Conservation (phyloP, 495 filamentous ascomycete species). For the Acidomyces sp. region DNA sequence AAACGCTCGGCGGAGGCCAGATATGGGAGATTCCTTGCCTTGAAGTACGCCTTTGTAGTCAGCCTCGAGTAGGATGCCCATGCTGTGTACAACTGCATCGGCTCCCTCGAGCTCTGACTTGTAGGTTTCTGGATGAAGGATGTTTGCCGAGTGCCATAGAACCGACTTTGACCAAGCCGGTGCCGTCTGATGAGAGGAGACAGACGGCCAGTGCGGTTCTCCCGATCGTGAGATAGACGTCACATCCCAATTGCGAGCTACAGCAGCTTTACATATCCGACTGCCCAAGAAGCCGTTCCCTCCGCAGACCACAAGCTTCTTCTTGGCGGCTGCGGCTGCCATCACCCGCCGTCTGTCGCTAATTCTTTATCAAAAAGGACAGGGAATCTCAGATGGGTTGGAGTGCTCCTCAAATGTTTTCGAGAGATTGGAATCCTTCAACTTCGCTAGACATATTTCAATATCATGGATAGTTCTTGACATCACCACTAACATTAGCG, state of each 20-base stretch:
- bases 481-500: too few species aligned
- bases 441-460: too few species aligned
- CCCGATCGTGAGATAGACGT: slow-evolving; percentile 86
- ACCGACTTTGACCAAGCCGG: slow-evolving; percentile 74
- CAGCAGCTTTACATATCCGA: slow-evolving; percentile 80
- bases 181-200: slow-evolving; percentile 57
- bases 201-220: slow-evolving; percentile 64
- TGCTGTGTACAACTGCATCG: slow-evolving; percentile 75
- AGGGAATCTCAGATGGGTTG: too few species aligned
- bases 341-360: too few species aligned
- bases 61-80: slow-evolving; percentile 94
- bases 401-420: too few species aligned
- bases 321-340: slow-evolving; percentile 34
- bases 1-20: slow-evolving; percentile 67
- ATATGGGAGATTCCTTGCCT: slow-evolving; percentile 62
- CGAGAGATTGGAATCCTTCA: too few species aligned
- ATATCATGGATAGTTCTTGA: too few species aligned
- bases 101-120: slow-evolving; percentile 54
- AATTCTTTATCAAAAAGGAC: too few species aligned
- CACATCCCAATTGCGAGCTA: slow-evolving; percentile 71
- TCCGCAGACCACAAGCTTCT: slow-evolving; percentile 75
- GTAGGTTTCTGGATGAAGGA: slow-evolving; percentile 70
- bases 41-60: slow-evolving; percentile 90
- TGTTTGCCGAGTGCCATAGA: slow-evolving; percentile 74
- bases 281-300: slow-evolving; percentile 90